Conservation (phyloP, 352 stramenopile species). For the Globisporangium acanthophoron region DNA sequence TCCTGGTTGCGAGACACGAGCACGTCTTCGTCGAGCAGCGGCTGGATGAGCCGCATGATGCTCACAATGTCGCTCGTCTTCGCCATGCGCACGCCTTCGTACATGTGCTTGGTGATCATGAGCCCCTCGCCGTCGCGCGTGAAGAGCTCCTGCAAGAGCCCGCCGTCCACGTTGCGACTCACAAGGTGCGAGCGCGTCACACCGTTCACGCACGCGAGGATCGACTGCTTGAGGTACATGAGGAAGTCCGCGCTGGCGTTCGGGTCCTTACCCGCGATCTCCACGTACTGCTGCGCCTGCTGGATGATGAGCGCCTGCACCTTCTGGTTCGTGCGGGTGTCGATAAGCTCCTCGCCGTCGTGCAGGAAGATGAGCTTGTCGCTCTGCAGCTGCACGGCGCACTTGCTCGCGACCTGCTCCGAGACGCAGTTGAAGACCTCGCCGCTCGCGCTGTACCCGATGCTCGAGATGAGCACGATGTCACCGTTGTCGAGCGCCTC, state of each 20-base stretch:
- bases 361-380: constrained; percentile 90
- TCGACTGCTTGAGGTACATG: constrained; percentile 82
- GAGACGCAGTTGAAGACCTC: constrained; percentile 91
- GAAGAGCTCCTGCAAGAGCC: constrained; percentile 96
- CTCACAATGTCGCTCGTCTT: constrained; percentile 89
- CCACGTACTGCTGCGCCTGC: constrained; percentile 79
- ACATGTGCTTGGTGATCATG: constrained; percentile 96
- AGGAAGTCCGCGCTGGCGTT: constrained; percentile 66
- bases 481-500: constrained; percentile 91
- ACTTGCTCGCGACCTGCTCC: constrained; percentile 88
- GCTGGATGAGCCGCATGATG: constrained; percentile 87
- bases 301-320: constrained; percentile 79
- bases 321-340: constrained; percentile 72
- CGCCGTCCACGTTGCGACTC: constrained; percentile 81
- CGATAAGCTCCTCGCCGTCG: constrained; percentile 82
- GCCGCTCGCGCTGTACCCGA: constrained; percentile 93
- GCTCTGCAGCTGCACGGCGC: constrained; percentile 70
- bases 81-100: constrained; percentile 93
- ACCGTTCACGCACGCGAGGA: constrained; percentile 76
- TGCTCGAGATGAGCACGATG: constrained; percentile 95
- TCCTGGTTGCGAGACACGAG: constrained; percentile 85
- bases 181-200: constrained; percentile 85
- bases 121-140: constrained; percentile 95
- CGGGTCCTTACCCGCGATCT: constrained; percentile 46
- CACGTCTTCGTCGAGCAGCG: constrained; percentile 83